A percentile compares a stretch with the other conserved stretches of the same genome.
Conservation (phyloP, 2,329 filamentous ascomycete species). For the Rugonectria rugulosa region DNA sequence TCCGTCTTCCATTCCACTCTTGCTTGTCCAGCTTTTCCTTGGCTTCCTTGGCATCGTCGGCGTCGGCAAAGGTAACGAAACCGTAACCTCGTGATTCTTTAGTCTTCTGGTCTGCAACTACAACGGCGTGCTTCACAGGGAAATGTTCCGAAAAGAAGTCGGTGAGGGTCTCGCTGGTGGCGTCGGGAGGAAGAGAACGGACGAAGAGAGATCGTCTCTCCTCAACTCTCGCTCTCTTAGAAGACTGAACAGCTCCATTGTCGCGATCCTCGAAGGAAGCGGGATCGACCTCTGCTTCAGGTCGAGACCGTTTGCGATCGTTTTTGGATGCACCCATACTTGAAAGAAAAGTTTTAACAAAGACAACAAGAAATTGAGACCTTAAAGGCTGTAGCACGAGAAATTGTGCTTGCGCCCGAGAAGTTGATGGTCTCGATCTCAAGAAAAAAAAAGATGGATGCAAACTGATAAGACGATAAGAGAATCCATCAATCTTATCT, state of each 20-base stretch:
- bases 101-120: constrained; percentile 84
- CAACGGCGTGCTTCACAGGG: constrained; percentile 94
- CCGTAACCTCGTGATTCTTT: constrained; percentile 92
- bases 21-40: constrained; percentile 82
- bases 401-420: constrained; percentile 22
- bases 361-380: neutral
- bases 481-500: constrained; percentile 32
- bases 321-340: constrained; percentile 44
- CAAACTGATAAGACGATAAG: constrained; percentile 32
- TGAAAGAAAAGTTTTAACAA: constrained; percentile 1
- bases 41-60: constrained; percentile 86
- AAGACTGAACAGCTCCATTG: constrained; percentile 41
- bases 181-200: constrained; percentile 79
- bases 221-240: constrained; percentile 67
- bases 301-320: constrained; percentile 46
- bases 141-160: constrained; percentile 94
- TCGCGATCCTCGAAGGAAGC: constrained; percentile 43
- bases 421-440: neutral
- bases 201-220: constrained; percentile 84
- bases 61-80: constrained; percentile 95
- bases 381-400: constrained; percentile 14
- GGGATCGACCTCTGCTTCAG: constrained; percentile 43
- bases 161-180: constrained; percentile 83
- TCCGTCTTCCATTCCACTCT: constrained; percentile 78
- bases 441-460: constrained; percentile 34